phyloP scores from a whole-genome alignment of 495 filamentous ascomycete species.

The Lasiosphaeria miniovina region DNA sequence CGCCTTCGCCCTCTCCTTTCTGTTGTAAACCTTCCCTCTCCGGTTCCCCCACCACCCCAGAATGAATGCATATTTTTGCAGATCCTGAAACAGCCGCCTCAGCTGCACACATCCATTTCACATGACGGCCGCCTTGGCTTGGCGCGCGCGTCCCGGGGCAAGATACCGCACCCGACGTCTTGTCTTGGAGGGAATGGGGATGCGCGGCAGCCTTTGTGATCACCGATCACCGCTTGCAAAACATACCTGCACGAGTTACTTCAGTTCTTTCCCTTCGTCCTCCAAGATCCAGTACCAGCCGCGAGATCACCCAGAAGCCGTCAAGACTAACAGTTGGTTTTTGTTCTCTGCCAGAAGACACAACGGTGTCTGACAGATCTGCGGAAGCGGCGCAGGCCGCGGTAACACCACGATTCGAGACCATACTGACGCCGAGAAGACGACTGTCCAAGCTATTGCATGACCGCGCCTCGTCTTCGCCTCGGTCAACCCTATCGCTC shows the following conservation, averaged over 20 bases:
- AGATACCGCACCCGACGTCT: not conserved
- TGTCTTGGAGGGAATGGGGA: too few species aligned
- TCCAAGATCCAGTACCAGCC: too few species aligned
- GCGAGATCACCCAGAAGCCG: not conserved
- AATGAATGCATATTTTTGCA: not conserved
- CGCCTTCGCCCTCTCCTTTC: not conserved
- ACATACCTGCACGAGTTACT: too few species aligned
- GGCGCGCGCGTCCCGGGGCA: conserved; percentile 9
- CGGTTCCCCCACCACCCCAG: not conserved
- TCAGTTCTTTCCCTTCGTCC: too few species aligned
- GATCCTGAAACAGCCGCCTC: conserved; percentile 16
- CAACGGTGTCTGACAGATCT: conserved; percentile 2
- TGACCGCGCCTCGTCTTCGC: conserved; percentile 17
- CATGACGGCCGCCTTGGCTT: conserved; percentile 8
- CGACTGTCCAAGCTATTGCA: conserved; percentile 13
- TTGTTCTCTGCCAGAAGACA: conserved; percentile 4
- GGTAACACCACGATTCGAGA: conserved; percentile 4
- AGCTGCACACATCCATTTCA: conserved; percentile 9
- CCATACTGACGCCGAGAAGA: conserved; percentile 13
- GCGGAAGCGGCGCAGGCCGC: conserved; percentile 20
- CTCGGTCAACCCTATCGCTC: conserved; percentile 29
- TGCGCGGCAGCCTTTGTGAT: too few species aligned
- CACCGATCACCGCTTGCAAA: too few species aligned
- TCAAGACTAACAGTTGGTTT: not conserved
- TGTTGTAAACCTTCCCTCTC: not conserved